A percentile compares a stretch with the other conserved stretches of the same genome.
phyloP scores from a whole-genome alignment of 805 yeast species.

The Jamesozyma piceae region DNA sequence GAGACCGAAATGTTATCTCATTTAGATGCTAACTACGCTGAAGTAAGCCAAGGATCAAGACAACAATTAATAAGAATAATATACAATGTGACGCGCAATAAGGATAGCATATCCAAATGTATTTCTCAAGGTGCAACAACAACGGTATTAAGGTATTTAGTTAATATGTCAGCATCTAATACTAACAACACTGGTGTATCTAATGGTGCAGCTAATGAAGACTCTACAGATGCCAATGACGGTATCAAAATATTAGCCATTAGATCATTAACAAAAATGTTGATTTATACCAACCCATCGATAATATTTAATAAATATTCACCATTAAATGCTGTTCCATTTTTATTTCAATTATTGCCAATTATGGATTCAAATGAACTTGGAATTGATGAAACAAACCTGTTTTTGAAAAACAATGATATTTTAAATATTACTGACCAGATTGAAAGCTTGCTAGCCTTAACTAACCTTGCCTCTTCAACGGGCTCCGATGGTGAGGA shows the following conservation, averaged over 20 bases:
- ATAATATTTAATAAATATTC: slow-evolving; percentile 36
- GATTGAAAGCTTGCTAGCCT: slow-evolving; percentile 50
- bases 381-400: slow-evolving; percentile 2
- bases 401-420: slow-evolving; percentile 11
- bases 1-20: slow-evolving; percentile 16
- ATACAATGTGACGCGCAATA: slow-evolving; percentile 25
- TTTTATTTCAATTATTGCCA: slow-evolving; percentile 36
- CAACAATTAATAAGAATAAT: slow-evolving; percentile 28
- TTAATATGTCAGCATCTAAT: slow-evolving; percentile 7
- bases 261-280: slow-evolving; percentile 36
- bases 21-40: slow-evolving; percentile 9
- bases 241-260: slow-evolving; percentile 30
- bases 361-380: not conserved
- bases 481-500: slow-evolving; percentile 34
- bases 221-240: slow-evolving; percentile 8
- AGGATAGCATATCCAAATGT: slow-evolving; percentile 20
- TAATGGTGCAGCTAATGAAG: not conserved
- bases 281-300: slow-evolving; percentile 40
- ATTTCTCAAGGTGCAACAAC: slow-evolving; percentile 42
- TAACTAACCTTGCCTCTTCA: slow-evolving; percentile 56
- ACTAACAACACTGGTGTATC: slow-evolving; percentile 6
- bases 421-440: slow-evolving; percentile 28
- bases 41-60: slow-evolving; percentile 19
- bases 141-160: slow-evolving; percentile 32
- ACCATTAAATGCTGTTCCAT: slow-evolving; percentile 35